Percentiles rank a stretch among this genome's conserved stretches.
phyloP scores from a whole-genome alignment of 2,329 filamentous ascomycete species.

The Eutypella sp. region DNA sequence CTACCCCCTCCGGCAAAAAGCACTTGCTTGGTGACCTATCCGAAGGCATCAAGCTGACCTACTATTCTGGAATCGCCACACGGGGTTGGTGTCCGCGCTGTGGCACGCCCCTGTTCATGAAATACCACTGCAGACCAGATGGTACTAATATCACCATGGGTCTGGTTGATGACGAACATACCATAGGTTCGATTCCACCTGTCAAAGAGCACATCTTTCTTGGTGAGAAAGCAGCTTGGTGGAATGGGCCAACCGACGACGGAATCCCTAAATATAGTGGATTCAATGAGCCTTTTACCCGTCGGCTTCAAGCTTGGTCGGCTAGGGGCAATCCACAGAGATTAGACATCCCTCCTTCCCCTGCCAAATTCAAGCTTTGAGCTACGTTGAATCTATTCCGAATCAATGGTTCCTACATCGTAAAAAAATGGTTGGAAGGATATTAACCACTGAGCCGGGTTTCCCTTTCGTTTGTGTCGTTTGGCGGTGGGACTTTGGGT shows the following conservation, averaged over 20 bases:
- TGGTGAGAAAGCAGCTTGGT: not conserved
- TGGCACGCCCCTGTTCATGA: constrained; percentile 1
- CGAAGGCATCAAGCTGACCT: not conserved
- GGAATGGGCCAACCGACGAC: not conserved
- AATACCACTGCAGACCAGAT: constrained; percentile 3
- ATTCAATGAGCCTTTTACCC: not conserved
- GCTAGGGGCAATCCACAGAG: not conserved
- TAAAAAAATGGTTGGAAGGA: too few species aligned
- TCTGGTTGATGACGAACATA: constrained; percentile 2
- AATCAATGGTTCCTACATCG: not conserved
- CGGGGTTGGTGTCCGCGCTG: not conserved
- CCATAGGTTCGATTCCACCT: not conserved
- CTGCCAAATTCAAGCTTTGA: not conserved
- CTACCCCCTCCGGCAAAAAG: not conserved
- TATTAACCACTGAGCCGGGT: too few species aligned
- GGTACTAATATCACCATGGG: constrained; percentile 4
- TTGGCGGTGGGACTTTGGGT: too few species aligned
- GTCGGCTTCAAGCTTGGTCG: not conserved
- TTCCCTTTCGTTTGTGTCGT: too few species aligned
- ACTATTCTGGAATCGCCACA: not conserved
- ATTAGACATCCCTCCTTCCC: not conserved
- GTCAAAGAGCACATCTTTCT: not conserved
- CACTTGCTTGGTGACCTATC: not conserved
- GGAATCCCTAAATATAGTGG: not conserved
- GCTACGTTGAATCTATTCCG: not conserved